These are phyloP conservation scores for Prunus persica DNA, from an alignment of 306 rosid species.

Conservation along the genomic window Prunus_persica_NCBIv2 NC_034013.1:7713001-7713500, in stretches of 20 bases:
- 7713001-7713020: slow-evolving; percentile 30
- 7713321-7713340: slow-evolving; percentile 18
- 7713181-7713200: slow-evolving; percentile 47
- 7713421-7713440: slow-evolving; percentile 71
- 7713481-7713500: too few species aligned
- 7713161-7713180: slow-evolving; percentile 26
- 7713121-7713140: slow-evolving; percentile 39
- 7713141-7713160: slow-evolving; percentile 31
- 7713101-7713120: slow-evolving; percentile 38
- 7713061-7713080: slow-evolving; percentile 7
- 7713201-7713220: slow-evolving; percentile 53
- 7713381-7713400: slow-evolving; percentile 35
- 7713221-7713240: slow-evolving; percentile 56
- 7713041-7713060: background rate
- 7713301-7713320: slow-evolving; percentile 17
- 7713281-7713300: slow-evolving; percentile 32
- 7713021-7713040: background rate
- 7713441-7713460: slow-evolving; percentile 51
- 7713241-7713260: slow-evolving; percentile 47
- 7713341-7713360: slow-evolving; percentile 27
- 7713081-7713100: slow-evolving; percentile 44
- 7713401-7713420: slow-evolving; percentile 45
- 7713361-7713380: slow-evolving; percentile 26
- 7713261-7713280: slow-evolving; percentile 33
- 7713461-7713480: slow-evolving; percentile 52